Evolutionary conservation across 2,329 filamentous ascomycete genomes (phyloP).

Genomic region (Cercospora zeae-maydis): DNA sequence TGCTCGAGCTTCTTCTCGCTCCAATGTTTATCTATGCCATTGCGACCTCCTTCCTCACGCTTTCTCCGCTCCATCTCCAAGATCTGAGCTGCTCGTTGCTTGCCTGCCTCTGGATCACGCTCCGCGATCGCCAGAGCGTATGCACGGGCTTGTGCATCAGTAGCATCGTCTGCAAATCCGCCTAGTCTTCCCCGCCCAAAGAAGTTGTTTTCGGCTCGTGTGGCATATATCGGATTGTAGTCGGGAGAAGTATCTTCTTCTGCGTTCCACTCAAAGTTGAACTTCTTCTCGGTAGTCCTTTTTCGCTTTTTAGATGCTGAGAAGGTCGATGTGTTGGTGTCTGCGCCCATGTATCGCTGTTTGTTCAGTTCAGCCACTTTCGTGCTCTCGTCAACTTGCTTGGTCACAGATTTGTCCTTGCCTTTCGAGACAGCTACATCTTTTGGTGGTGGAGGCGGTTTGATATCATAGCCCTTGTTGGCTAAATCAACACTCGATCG

Average conservation of each 20-base stretch:
- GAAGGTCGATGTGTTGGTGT: constrained; percentile 81
- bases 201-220: constrained; percentile 63
- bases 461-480: constrained; percentile 51
- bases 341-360: constrained; percentile 85
- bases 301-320: constrained; percentile 94
- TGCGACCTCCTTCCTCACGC: constrained; percentile 67
- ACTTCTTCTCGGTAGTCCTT: constrained; percentile 91
- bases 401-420: constrained; percentile 43
- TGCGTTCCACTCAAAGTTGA: constrained; percentile 97
- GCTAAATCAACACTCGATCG: constrained; percentile 43
- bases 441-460: constrained; percentile 48
- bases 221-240: constrained; percentile 76
- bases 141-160: constrained; percentile 48
- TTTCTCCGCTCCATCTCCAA: constrained; percentile 79
- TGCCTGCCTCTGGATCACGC: constrained; percentile 71
- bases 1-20: constrained; percentile 86
- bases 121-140: constrained; percentile 69
- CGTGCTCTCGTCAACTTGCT: constrained; percentile 45
- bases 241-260: constrained; percentile 87
- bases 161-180: constrained; percentile 60
- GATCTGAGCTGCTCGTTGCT: constrained; percentile 70
- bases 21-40: constrained; percentile 88
- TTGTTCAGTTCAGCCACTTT: constrained; percentile 72
- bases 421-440: constrained; percentile 37
- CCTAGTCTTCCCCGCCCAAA: constrained; percentile 65